Evolutionary conservation across 2,329 filamentous ascomycete species (phyloP), one percentile per base, ranked within the genome.

Genomic region (Colletotrichum endophyticum): DNA sequence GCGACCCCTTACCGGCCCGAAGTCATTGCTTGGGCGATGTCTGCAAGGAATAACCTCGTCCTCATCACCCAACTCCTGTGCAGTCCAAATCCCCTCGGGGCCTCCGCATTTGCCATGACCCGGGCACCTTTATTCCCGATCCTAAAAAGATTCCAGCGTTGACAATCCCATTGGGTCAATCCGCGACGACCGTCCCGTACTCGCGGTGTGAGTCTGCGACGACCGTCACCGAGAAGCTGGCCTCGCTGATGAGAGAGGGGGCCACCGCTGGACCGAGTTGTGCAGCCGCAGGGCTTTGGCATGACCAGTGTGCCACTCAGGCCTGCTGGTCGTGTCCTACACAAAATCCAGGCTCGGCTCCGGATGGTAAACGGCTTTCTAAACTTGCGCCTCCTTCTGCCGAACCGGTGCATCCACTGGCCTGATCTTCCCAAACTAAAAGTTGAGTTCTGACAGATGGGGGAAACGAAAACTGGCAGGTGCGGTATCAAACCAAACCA

Each of bases 361-460:
- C 73, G 64, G 34, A 73, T 32, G 13, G 34, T 49, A 70, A 34
- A 44, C 64, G 34, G 44, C 6, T 53, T 30, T 62, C 36, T 56
- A 44, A 27, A 59, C 27, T 12, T 22, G 36, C 68, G 15, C 70
- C 49, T 66, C n/a, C 25, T 39, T 57, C 25, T 61, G 34, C 39
- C 39, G 70, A 73, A 63, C 36, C 62, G 63, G 32, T 73, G n/a
- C n/a, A 22, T 53, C 57, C 30, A 39, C 62, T 75, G 34, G 56
- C 56, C 73, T 72, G 73, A 72, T 73, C 63, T 69, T 27, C 22
- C n/a, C 30, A 61, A 59, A 63, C 15, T 30, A 73, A 32, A 53
- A 69, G 27, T 61, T 74, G 74, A 74, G 59, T 66, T 74, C 66
- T 76, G 74, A 70, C 66, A 28, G 70, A 66, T 59, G 59, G 63